These are phyloP conservation scores for Periconia sp. DNA, from an alignment of 2,329 filamentous ascomycete genomes.

Conservation along the genomic window DNA sequence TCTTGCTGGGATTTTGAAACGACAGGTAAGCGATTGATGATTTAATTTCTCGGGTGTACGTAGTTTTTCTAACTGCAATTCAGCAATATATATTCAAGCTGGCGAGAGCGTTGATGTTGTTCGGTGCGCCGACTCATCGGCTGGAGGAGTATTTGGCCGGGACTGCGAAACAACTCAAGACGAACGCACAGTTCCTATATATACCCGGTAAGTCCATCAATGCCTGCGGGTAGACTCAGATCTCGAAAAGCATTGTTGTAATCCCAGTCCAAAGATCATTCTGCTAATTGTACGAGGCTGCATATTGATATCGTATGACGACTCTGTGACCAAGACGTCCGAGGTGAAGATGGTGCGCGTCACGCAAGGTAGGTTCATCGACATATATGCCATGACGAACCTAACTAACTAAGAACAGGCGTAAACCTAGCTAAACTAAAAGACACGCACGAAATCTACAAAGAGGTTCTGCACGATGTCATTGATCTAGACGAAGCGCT, in stretches of 20 bases:
- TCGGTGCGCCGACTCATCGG: constrained; percentile 86
- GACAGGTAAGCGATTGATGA: constrained; percentile 34
- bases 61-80: not conserved
- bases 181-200: constrained; percentile 86
- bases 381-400: not conserved
- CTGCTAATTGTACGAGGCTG: not conserved
- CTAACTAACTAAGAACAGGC: not conserved
- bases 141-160: constrained; percentile 89
- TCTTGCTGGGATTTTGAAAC: constrained; percentile 69
- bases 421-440: constrained; percentile 65
- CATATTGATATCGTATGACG: not conserved
- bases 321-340: constrained; percentile 52
- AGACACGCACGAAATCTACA: constrained; percentile 76
- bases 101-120: constrained; percentile 82
- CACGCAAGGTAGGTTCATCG: constrained; percentile 54
- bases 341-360: constrained; percentile 76
- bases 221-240: not conserved
- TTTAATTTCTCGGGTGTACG: not conserved
- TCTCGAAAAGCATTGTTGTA: constrained; percentile 26
- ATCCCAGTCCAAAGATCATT: constrained; percentile 35
- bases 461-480: constrained; percentile 74
- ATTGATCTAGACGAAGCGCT: constrained; percentile 71
- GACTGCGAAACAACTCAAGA: constrained; percentile 80
- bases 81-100: constrained; percentile 85
- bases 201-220: constrained; percentile 62